phyloP scores from a whole-genome alignment of 768 basidiomycete species.

The Boletus vinaceobasis region DNA sequence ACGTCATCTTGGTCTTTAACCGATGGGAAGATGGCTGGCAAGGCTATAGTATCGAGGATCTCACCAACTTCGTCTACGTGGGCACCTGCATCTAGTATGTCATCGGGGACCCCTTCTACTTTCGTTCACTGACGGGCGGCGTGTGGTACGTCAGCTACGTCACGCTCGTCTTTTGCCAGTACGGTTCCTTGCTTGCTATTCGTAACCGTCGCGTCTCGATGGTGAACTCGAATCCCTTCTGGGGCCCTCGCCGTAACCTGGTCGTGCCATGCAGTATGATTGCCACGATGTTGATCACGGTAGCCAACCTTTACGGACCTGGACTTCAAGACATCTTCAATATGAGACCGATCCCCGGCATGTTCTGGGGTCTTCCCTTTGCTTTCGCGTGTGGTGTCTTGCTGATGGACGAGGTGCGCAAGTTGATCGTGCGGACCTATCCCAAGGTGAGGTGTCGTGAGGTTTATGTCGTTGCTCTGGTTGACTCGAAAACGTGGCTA shows the following conservation, averaged over 20 bases:
- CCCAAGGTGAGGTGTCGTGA: constrained; percentile 35
- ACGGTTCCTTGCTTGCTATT: constrained; percentile 22
- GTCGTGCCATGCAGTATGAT: constrained; percentile 33
- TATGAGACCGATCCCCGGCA: constrained; percentile 40
- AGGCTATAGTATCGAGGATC: constrained; percentile 27
- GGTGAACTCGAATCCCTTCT: constrained; percentile 27
- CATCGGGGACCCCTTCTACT: constrained; percentile 3
- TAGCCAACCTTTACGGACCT: constrained; percentile 36
- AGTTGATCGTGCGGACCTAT: constrained; percentile 43
- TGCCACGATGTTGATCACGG: constrained; percentile 29
- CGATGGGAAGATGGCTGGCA: constrained; percentile 38
- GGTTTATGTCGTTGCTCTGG: too few species aligned
- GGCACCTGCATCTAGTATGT: constrained; percentile 44
- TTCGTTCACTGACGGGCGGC: neutral
- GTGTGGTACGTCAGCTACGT: constrained; percentile 30
- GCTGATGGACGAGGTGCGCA: constrained; percentile 43
- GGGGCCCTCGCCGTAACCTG: constrained; percentile 38
- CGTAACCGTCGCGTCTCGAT: constrained; percentile 31
- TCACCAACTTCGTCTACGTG: constrained; percentile 35
- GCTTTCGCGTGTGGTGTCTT: constrained; percentile 41
- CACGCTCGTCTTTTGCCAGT: constrained; percentile 31
- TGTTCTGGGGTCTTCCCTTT: constrained; percentile 45
- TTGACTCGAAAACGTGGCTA: constrained; percentile 2
- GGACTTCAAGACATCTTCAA: constrained; percentile 23
- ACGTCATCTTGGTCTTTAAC: constrained; percentile 38